Evolutionary conservation across 495 filamentous ascomycete species (phyloP).

Genomic region (Aspergillus kassunensis): DNA sequence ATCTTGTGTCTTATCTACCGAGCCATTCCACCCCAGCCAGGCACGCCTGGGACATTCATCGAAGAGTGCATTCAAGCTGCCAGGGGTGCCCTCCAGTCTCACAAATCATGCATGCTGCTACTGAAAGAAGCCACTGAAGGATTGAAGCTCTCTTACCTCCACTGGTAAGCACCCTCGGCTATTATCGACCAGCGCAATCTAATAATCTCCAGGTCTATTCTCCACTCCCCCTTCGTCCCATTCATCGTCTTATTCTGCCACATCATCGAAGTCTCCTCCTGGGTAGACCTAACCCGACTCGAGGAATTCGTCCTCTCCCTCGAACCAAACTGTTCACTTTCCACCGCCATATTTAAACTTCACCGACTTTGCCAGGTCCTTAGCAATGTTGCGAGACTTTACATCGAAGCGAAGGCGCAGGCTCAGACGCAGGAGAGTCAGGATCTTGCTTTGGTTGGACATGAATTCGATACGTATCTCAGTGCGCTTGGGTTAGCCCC

Average conservation of each 20-base stretch:
- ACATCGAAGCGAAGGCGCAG: conserved; percentile 55
- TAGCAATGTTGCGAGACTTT: conserved; percentile 57
- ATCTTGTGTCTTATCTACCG: conserved; percentile 59
- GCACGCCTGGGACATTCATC: conserved; percentile 46
- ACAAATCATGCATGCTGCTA: conserved; percentile 47
- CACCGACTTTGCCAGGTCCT: conserved; percentile 59
- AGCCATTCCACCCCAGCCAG: conserved; percentile 49
- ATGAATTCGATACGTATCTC: conserved; percentile 63
- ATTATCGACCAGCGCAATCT: background rate
- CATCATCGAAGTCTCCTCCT: conserved; percentile 47
- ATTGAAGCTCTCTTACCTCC: conserved; percentile 54
- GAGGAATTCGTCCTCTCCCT: conserved; percentile 57
- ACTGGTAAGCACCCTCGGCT: conserved; percentile 46
- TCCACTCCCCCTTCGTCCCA: conserved; percentile 63
- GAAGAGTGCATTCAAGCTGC: conserved; percentile 59
- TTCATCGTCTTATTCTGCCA: conserved; percentile 71
- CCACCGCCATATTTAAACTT: conserved; percentile 55
- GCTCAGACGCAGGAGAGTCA: conserved; percentile 38
- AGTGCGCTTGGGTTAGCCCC: conserved; percentile 61
- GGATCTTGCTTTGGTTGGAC: conserved; percentile 45
- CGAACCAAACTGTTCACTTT: conserved; percentile 44
- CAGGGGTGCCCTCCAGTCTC: conserved; percentile 48
- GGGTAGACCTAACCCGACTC: conserved; percentile 48
- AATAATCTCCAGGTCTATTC: conserved; percentile 50
- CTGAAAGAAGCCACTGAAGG: conserved; percentile 43